These are phyloP conservation scores for Nannochloropsis gaditana DNA, from an alignment of 108 stramenopile genomes.

Conservation along the genomic window DNA sequence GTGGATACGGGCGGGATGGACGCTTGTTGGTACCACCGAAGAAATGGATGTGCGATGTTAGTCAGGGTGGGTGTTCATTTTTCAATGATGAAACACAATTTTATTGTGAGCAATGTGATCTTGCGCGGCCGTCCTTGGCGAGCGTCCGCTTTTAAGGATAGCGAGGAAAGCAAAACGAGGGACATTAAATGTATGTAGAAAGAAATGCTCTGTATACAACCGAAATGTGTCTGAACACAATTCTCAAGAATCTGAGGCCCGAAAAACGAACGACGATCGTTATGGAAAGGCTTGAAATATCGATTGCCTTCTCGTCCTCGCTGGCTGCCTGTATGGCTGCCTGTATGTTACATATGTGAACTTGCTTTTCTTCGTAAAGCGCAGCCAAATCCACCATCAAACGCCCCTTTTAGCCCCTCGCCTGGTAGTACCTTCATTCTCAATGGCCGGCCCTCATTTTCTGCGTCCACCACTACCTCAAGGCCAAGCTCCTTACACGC, in stretches of 20 bases:
- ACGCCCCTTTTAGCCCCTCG: not conserved
- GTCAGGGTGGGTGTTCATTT: not conserved
- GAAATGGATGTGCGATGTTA: constrained; percentile 11
- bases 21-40: constrained; percentile 12
- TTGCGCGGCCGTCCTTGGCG: not conserved
- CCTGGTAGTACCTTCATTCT: constrained; percentile 16
- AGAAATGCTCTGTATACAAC: not conserved
- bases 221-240: too few species aligned
- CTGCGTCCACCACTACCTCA: not conserved
- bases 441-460: not conserved
- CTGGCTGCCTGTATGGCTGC: too few species aligned
- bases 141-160: not conserved
- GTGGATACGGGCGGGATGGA: not conserved
- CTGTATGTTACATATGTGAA: not conserved
- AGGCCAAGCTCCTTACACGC: not conserved
- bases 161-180: not conserved
- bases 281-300: too few species aligned
- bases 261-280: too few species aligned
- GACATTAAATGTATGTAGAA: not conserved
- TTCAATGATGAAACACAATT: constrained; percentile 7
- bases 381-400: constrained; percentile 17
- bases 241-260: too few species aligned
- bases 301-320: too few species aligned
- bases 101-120: not conserved
- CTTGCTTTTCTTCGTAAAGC: constrained; percentile 11